Conservation (phyloP, 176 grass and related monocot genomes). For the Musa troglodytarum region DNA sequence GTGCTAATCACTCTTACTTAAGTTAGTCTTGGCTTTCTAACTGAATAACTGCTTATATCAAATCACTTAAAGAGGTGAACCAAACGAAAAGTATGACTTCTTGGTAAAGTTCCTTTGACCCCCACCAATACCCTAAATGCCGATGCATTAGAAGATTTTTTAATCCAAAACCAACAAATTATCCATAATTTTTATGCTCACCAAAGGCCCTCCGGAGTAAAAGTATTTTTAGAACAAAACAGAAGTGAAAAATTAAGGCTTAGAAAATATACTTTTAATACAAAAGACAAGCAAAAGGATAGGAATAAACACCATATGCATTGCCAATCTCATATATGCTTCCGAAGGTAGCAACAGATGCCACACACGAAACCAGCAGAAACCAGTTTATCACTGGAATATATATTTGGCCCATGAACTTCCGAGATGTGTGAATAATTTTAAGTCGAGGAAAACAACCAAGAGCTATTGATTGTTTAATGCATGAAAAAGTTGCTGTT, state of each 20-base stretch:
- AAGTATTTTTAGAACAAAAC: neutral
- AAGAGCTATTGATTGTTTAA: conserved; percentile 91
- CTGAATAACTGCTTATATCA: no score
- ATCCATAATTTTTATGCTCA: neutral
- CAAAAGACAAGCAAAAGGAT: neutral
- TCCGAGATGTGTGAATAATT: conserved; percentile 96
- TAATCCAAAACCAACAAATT: neutral
- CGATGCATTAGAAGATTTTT: neutral
- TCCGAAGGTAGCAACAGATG: conserved; percentile 71
- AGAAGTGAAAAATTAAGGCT: neutral
- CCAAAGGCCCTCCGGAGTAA: neutral
- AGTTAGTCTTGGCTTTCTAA: no score
- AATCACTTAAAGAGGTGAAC: no score
- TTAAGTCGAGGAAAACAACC: conserved; percentile 94
- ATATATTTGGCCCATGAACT: conserved; percentile 99
- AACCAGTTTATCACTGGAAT: conserved; percentile 97
- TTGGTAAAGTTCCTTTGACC: no score
- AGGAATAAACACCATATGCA: conserved; percentile 62
- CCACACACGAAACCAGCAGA: conserved; percentile 79
- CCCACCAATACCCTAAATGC: neutral
- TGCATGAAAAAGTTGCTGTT: conserved; percentile 83
- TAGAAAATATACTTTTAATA: neutral
- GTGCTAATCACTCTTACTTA: no score
- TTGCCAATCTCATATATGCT: conserved; percentile 97
- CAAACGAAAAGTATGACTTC: no score